Conservation (phyloP, 176 grass and related monocot species). For the Tuctoria greenei region DNA sequence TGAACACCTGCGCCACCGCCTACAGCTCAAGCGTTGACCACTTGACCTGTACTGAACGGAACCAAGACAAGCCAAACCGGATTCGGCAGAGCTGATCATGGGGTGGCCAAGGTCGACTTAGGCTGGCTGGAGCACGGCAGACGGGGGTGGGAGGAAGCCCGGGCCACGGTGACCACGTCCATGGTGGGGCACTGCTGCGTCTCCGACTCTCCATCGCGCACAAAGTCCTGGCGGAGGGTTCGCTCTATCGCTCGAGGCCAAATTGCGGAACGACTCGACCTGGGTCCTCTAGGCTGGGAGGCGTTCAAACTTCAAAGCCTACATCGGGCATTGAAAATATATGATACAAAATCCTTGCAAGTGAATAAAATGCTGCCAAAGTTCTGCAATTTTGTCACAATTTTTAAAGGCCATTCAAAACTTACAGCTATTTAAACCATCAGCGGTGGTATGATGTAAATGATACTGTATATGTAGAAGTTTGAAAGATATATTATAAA, state of each 20-base stretch:
- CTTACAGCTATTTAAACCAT: too few relatives aligned
- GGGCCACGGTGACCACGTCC: slow-evolving; percentile 40
- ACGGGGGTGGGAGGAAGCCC: slow-evolving; percentile 39
- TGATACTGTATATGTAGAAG: too few relatives aligned
- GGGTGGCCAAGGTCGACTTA: slow-evolving; percentile 38
- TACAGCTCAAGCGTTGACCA: background rate
- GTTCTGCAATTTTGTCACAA: background rate
- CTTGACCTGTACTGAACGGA: background rate
- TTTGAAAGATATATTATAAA: too few relatives aligned
- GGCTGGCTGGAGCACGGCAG: slow-evolving; percentile 16
- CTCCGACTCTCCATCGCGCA: slow-evolving; percentile 37
- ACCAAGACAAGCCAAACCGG: background rate
- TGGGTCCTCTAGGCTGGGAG: background rate
- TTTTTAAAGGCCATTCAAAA: background rate
- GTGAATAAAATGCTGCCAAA: background rate
- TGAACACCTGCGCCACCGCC: too few relatives aligned
- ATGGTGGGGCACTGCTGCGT: slow-evolving; percentile 52
- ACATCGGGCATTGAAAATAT: slow-evolving; percentile 26
- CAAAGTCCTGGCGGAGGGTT: slow-evolving; percentile 51
- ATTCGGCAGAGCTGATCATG: background rate
- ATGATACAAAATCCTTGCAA: background rate
- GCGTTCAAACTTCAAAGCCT: too few relatives aligned
- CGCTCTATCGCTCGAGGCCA: slow-evolving; percentile 45
- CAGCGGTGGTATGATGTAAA: too few relatives aligned
- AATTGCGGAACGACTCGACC: slow-evolving; percentile 25